These are phyloP conservation scores for Adansonia madagascariensis DNA, from an alignment of 441 rosid genomes.

Conservation along the genomic window DNA sequence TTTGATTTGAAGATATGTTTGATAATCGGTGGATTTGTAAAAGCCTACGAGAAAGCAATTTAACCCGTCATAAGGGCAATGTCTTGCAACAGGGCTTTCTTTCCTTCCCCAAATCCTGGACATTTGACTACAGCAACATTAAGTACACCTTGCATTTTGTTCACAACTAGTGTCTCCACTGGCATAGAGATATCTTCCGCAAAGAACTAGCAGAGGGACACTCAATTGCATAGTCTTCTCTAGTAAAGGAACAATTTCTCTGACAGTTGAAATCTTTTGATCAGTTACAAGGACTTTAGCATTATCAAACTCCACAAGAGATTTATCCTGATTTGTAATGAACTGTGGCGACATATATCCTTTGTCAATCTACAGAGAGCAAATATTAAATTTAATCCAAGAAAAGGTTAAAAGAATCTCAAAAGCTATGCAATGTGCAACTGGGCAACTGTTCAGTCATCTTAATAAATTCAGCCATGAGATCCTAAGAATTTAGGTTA, in stretches of 20 bases:
- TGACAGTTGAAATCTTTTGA: constrained; percentile 65
- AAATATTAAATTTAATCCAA: neutral
- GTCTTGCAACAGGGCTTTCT: constrained; percentile 88
- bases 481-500: neutral
- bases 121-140: constrained; percentile 87
- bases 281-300: constrained; percentile 83
- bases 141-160: constrained; percentile 73
- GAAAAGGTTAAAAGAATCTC: neutral
- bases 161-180: constrained; percentile 74
- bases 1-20: too few relatives aligned
- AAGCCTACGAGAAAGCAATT: neutral
- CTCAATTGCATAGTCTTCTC: constrained; percentile 85
- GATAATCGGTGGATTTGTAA: neutral
- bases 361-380: constrained; percentile 70
- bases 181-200: constrained; percentile 77
- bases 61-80: constrained; percentile 94
- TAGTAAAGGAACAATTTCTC: constrained; percentile 73
- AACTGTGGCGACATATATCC: constrained; percentile 88
- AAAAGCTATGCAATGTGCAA: neutral
- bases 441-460: neutral
- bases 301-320: constrained; percentile 80
- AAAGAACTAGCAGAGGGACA: constrained; percentile 82
- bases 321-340: constrained; percentile 80
- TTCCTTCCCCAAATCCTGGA: constrained; percentile 83
- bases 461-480: constrained; percentile 4